Conservation (phyloP, 2,329 filamentous ascomycete species). For the Cercospora janseana region DNA sequence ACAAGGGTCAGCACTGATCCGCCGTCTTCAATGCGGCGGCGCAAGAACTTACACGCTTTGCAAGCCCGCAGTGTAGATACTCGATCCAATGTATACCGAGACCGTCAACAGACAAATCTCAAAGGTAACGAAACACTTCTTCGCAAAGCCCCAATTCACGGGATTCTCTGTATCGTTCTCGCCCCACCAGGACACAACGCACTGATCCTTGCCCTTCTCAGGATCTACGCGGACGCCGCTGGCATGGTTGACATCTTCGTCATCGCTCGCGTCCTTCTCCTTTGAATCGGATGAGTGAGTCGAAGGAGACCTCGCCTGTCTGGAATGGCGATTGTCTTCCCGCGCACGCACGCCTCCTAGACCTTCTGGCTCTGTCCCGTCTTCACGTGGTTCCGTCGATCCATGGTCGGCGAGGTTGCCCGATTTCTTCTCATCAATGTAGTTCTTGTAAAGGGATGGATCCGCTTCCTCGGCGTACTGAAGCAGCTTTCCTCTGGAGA, state of each 20-base stretch:
- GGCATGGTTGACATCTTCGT: slow-evolving; percentile 36
- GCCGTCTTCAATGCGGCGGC: background rate
- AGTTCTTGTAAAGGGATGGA: slow-evolving; percentile 49
- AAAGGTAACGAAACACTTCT: slow-evolving; percentile 47
- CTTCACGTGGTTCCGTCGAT: slow-evolving; percentile 39
- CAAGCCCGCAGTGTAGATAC: slow-evolving; percentile 52
- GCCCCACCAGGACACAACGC: slow-evolving; percentile 54
- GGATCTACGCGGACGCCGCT: slow-evolving; percentile 48
- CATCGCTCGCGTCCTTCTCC: slow-evolving; percentile 3
- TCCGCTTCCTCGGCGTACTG: slow-evolving; percentile 52
- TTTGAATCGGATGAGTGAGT: slow-evolving; percentile 21
- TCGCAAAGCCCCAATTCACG: slow-evolving; percentile 41
- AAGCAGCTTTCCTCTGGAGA: slow-evolving; percentile 45
- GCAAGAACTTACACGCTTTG: slow-evolving; percentile 36
- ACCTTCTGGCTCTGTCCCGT: slow-evolving; percentile 31
- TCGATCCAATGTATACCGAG: slow-evolving; percentile 52
- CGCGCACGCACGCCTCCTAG: slow-evolving; percentile 32
- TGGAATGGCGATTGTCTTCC: slow-evolving; percentile 15
- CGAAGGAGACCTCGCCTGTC: slow-evolving; percentile 9
- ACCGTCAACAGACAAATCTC: slow-evolving; percentile 51
- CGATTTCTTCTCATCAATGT: slow-evolving; percentile 52
- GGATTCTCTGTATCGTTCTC: slow-evolving; percentile 44
- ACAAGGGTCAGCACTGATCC: background rate
- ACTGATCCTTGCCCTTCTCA: slow-evolving; percentile 53
- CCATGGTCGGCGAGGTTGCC: slow-evolving; percentile 50